Percentiles rank a stretch among this genome's conserved stretches.
phyloP scores from a whole-genome alignment of 495 filamentous ascomycete genomes.

The Oleoguttula mirabilis region DNA sequence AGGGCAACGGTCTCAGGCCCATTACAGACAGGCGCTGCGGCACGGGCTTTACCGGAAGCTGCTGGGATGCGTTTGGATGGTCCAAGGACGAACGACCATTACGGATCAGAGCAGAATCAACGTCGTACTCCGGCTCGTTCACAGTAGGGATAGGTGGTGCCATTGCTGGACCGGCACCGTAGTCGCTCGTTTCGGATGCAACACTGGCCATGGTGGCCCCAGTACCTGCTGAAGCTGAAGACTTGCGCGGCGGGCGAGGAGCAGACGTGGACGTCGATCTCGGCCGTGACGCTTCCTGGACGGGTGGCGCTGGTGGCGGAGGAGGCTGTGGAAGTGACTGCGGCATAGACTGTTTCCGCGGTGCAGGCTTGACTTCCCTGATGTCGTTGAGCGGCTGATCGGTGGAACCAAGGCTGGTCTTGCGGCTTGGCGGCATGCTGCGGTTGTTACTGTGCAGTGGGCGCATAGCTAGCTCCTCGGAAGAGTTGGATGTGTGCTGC shows the following conservation, averaged over 20 bases:
- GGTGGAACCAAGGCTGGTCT: constrained; percentile 8
- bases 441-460: constrained; percentile 9
- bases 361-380: not conserved
- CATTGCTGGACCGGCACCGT: constrained; percentile 49
- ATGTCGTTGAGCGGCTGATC: not conserved
- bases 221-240: constrained; percentile 19
- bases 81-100: constrained; percentile 17
- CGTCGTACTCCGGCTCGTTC: not conserved
- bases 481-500: not conserved
- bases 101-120: constrained; percentile 8
- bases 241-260: constrained; percentile 12
- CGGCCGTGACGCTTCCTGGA: not conserved
- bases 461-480: constrained; percentile 4
- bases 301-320: not conserved
- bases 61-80: constrained; percentile 6
- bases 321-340: constrained; percentile 14
- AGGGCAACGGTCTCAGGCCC: constrained; percentile 83
- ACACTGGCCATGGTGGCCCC: constrained; percentile 15
- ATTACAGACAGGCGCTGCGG: constrained; percentile 36
- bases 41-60: constrained; percentile 5
- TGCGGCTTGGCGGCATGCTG: constrained; percentile 2
- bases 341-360: constrained; percentile 8
- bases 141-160: constrained; percentile 28
- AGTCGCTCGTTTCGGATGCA: constrained; percentile 45
- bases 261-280: not conserved